phyloP scores from a whole-genome alignment of 2,329 filamentous ascomycete species.

The Rasamsonia emersonii region DNA sequence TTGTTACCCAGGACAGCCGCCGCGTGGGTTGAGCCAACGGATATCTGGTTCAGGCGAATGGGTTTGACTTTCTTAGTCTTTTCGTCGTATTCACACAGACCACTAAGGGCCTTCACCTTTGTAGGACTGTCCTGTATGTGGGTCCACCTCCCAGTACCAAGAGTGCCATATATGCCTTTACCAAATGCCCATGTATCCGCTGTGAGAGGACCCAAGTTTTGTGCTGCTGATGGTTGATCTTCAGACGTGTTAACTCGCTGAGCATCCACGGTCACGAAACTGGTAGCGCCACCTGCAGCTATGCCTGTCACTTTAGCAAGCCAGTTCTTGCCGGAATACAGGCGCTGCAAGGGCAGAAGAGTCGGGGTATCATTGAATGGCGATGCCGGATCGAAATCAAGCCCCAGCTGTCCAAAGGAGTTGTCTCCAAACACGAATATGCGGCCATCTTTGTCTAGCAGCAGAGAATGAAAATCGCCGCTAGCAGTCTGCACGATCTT shows the following conservation, averaged over 20 bases:
- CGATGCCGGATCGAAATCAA: conserved; percentile 56
- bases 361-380: conserved; percentile 61
- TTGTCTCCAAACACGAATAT: conserved; percentile 91
- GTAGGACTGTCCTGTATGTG: conserved; percentile 70
- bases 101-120: conserved; percentile 76
- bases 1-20: conserved; percentile 78
- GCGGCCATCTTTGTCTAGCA: conserved; percentile 64
- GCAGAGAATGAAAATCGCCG: conserved; percentile 80
- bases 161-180: conserved; percentile 70
- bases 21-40: conserved; percentile 70
- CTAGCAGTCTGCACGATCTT: conserved; percentile 67
- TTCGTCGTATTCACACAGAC: conserved; percentile 83
- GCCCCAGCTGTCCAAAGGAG: conserved; percentile 80
- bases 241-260: conserved; percentile 45
- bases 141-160: conserved; percentile 83
- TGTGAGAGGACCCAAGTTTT: conserved; percentile 48
- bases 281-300: conserved; percentile 77
- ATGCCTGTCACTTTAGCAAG: conserved; percentile 63
- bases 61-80: conserved; percentile 56
- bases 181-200: conserved; percentile 83
- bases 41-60: conserved; percentile 66
- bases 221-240: conserved; percentile 32
- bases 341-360: conserved; percentile 58
- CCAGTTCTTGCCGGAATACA: conserved; percentile 61
- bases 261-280: conserved; percentile 79